Conservation (phyloP, 768 basidiomycete species). For the Terana coerulea region DNA sequence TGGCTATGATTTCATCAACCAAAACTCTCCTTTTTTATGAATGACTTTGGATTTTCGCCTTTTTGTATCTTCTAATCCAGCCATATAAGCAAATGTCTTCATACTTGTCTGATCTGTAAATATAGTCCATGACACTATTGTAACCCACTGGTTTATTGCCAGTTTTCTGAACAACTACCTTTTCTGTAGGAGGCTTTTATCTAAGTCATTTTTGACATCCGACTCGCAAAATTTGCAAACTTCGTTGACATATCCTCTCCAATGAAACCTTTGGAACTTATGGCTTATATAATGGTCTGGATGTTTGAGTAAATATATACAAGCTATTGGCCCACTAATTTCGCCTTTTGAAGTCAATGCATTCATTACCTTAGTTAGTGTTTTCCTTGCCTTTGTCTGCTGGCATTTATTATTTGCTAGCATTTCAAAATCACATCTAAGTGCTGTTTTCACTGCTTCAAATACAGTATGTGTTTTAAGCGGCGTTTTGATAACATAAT, state of each 20-base stretch:
- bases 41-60: not conserved
- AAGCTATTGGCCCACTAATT: conserved; percentile 3
- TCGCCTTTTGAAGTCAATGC: conserved; percentile 1
- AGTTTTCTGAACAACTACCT: not conserved
- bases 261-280: conserved; percentile 7
- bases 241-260: conserved; percentile 4
- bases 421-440: conserved; percentile 22
- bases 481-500: conserved; percentile 39
- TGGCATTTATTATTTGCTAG: conserved; percentile 4
- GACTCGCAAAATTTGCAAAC: not conserved
- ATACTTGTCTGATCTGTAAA: conserved; percentile 15
- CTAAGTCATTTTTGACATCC: not conserved
- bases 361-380: conserved; percentile 9
- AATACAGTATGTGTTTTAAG: conserved; percentile 40
- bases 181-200: not conserved
- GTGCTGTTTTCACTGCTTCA: conserved; percentile 23
- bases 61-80: conserved; percentile 14
- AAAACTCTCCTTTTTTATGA: not conserved
- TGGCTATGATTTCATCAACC: not conserved
- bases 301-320: conserved; percentile 4
- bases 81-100: conserved; percentile 23
- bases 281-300: conserved; percentile 12
- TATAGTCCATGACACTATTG: conserved; percentile 6
- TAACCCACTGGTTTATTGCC: not conserved
- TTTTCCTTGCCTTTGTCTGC: conserved; percentile 9